A percentile compares a stretch with the other conserved stretches of the same genome.
Evolutionary conservation across 1,139 yeast species (phyloP).

Genomic region (Saccharomyces hybrid): DNA sequence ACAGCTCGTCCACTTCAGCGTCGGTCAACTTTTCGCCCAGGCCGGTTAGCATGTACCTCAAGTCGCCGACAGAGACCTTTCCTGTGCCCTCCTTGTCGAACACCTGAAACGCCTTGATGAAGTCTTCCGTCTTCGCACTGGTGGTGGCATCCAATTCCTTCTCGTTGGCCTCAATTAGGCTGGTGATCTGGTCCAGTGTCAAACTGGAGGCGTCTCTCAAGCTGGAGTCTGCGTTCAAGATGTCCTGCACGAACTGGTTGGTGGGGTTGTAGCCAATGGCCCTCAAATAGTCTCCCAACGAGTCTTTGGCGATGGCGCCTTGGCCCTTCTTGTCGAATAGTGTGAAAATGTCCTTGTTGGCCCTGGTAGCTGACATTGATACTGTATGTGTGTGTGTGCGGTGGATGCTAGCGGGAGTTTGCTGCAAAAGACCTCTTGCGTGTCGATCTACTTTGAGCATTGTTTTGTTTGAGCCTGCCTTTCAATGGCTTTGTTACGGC

Average conservation of each 20-base stretch:
- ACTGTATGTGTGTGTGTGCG: background rate
- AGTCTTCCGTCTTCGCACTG: constrained; percentile 54
- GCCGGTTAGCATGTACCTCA: constrained; percentile 85
- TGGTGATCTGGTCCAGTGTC: constrained; percentile 21
- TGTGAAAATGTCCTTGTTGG: constrained; percentile 94
- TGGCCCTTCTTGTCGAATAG: constrained; percentile 95
- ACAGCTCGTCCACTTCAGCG: constrained; percentile 87
- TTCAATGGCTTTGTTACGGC: background rate
- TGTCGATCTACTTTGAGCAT: background rate
- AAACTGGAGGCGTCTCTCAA: constrained; percentile 5
- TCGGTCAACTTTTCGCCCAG: constrained; percentile 89
- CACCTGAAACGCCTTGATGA: constrained; percentile 94
- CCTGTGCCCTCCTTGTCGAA: constrained; percentile 96
- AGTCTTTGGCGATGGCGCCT: constrained; percentile 81
- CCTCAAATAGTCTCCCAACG: constrained; percentile 86
- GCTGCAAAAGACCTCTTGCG: background rate
- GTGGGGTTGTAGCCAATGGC: constrained; percentile 99
- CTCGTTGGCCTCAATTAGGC: constrained; percentile 21
- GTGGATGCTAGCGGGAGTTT: background rate
- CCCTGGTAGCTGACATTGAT: constrained; percentile 37
- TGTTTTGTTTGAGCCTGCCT: background rate
- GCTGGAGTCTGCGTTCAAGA: constrained; percentile 11
- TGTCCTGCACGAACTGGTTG: constrained; percentile 26
- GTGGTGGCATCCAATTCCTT: constrained; percentile 27
- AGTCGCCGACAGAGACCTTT: constrained; percentile 92